phyloP scores from a whole-genome alignment of 441 rosid genomes.

The Eruca vesicaria region DNA sequence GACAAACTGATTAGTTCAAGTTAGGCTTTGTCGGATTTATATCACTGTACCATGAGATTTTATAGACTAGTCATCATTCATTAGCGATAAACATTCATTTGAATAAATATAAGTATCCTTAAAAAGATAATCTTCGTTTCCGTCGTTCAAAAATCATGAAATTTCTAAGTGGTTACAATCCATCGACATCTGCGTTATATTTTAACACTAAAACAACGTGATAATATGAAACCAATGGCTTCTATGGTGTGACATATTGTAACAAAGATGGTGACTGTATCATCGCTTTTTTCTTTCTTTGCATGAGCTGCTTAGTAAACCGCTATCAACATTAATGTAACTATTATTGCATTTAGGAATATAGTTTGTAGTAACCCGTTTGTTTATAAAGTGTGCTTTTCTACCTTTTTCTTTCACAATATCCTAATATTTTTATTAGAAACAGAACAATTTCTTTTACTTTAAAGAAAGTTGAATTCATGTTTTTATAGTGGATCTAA shows the following conservation, averaged over 20 bases:
- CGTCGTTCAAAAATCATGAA: not conserved
- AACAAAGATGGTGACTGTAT: not conserved
- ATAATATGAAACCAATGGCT: not conserved
- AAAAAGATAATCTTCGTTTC: not conserved
- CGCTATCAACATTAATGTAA: not conserved
- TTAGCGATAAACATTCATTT: constrained; percentile 2
- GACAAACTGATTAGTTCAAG: constrained; percentile 6
- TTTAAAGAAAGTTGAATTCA: not conserved
- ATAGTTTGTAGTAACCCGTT: too few relatives aligned
- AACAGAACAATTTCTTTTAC: not conserved
- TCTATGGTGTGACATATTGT: not conserved
- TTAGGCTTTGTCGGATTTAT: not conserved
- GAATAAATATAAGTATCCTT: not conserved
- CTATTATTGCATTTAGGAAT: not conserved
- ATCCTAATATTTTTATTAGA: not conserved
- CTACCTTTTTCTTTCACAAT: not conserved
- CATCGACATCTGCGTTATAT: not conserved
- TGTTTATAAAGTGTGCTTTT: not conserved
- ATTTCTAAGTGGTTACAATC: not conserved
- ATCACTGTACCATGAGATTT: not conserved
- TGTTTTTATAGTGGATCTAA: not conserved
- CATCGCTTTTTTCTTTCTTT: not conserved
- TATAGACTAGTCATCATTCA: not conserved
- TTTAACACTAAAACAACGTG: constrained; percentile 7
- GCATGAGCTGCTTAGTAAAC: not conserved